Conservation (phyloP, 805 yeast genomes). For the Pachysolen tannophilus region DNA sequence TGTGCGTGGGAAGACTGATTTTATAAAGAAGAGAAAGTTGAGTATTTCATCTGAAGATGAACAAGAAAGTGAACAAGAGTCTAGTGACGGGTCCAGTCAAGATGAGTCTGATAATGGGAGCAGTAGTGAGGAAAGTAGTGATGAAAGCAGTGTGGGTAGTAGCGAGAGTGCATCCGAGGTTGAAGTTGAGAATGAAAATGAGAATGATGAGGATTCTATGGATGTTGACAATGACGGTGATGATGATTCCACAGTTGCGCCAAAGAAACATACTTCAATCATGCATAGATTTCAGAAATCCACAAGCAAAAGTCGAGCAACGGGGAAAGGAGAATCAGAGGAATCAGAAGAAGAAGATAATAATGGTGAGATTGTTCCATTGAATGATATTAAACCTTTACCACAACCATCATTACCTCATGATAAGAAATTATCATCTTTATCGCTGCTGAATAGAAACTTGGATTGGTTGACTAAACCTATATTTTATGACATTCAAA, state of each 20-base stretch:
- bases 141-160: conserved; percentile 15
- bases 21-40: conserved; percentile 4
- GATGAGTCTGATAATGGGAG: conserved; percentile 27
- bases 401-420: conserved; percentile 77
- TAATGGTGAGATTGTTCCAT: conserved; percentile 20
- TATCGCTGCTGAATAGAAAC: conserved; percentile 24
- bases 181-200: conserved; percentile 2
- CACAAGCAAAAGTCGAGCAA: conserved; percentile 17
- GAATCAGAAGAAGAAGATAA: conserved; percentile 15
- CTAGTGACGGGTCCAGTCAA: conserved; percentile 10
- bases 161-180: conserved; percentile 9
- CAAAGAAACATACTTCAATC: conserved; percentile 40
- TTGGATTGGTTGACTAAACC: conserved; percentile 68
- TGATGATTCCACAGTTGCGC: conserved; percentile 9
- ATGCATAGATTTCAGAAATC: conserved; percentile 45
- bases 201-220: conserved; percentile 7
- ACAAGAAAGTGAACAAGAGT: conserved; percentile 5
- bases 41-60: conserved; percentile 6
- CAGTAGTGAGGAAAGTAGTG: conserved; percentile 35
- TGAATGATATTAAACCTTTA: conserved; percentile 54
- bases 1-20: conserved; percentile 7
- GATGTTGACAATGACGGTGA: conserved; percentile 16
- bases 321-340: conserved; percentile 11
- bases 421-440: conserved; percentile 33
- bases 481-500: conserved; percentile 40